phyloP scores from a whole-genome alignment of 2,329 filamentous ascomycete genomes.

The Helotiales sp. region DNA sequence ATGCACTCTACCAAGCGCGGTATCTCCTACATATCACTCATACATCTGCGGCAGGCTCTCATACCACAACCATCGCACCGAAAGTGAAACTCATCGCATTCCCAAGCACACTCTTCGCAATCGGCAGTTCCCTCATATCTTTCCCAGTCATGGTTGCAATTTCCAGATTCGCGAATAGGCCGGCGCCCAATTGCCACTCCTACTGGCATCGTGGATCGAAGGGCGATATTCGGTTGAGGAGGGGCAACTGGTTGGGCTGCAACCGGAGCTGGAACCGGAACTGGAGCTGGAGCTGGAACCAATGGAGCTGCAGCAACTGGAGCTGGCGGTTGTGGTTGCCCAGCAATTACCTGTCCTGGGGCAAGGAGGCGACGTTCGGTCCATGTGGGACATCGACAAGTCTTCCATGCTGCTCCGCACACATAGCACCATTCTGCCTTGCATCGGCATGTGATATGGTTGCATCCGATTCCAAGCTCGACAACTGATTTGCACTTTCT shows the following conservation, averaged over 20 bases:
- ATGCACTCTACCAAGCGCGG: no score
- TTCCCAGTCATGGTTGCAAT: not conserved
- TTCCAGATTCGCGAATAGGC: not conserved
- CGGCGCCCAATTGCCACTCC: not conserved
- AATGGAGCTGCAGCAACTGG: not conserved
- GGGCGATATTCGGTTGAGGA: not conserved
- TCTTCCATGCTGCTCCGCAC: not conserved
- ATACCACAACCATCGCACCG: not conserved
- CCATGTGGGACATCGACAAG: not conserved
- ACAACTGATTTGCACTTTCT: constrained; percentile 38
- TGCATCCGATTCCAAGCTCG: constrained; percentile 50
- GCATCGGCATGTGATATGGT: constrained; percentile 53
- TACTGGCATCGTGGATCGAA: not conserved
- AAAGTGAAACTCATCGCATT: not conserved
- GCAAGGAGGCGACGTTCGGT: not conserved
- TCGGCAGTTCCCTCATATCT: not conserved
- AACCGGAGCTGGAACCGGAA: not conserved
- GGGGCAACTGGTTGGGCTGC: not conserved
- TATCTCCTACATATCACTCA: no score
- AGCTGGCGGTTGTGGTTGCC: no score
- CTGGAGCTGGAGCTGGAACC: not conserved
- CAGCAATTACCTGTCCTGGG: not conserved
- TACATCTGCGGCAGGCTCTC: no score
- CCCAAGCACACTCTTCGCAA: not conserved
- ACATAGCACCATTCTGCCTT: not conserved